Evolutionary conservation across 352 stramenopile genomes (phyloP).

Genomic region (Phytopythium kandeliae): DNA sequence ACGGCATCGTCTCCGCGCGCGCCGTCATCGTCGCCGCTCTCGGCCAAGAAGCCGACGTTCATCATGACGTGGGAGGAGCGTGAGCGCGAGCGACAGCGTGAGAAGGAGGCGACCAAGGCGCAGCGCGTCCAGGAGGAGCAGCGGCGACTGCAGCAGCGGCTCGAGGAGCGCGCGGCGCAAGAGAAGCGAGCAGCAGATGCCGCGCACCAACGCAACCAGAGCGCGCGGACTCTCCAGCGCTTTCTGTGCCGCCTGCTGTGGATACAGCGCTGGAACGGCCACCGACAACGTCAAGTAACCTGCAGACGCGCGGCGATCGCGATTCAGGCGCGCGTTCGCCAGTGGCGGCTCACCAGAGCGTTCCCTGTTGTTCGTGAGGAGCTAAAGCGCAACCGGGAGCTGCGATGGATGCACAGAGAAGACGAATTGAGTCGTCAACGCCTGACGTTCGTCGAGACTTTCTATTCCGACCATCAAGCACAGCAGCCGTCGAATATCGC

Average conservation of each 20-base stretch:
- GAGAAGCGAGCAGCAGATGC: slow-evolving; percentile 10
- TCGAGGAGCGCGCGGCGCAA: slow-evolving; percentile 20
- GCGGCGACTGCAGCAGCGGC: slow-evolving; percentile 27
- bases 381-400: slow-evolving; percentile 5
- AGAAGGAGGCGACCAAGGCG: slow-evolving; percentile 52
- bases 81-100: slow-evolving; percentile 40
- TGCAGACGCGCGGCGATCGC: background rate
- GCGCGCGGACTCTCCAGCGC: background rate
- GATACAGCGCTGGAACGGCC: background rate
- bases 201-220: background rate
- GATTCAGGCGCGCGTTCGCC: slow-evolving; percentile 1
- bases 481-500: background rate
- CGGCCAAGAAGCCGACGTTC: slow-evolving; percentile 46
- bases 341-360: background rate
- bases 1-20: background rate
- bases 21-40: slow-evolving; percentile 10
- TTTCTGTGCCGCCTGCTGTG: background rate
- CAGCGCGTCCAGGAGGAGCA: slow-evolving; percentile 67
- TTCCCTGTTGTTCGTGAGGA: background rate
- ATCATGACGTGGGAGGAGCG: slow-evolving; percentile 75
- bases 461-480: background rate
- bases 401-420: slow-evolving; percentile 1
- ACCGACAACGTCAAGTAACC: background rate
- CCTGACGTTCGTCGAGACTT: too few relatives aligned
- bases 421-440: slow-evolving; percentile 5